Percentiles rank a stretch among this genome's conserved stretches.
Conservation (phyloP, 2,329 filamentous ascomycete species). For the Xylariaceae sp. region DNA sequence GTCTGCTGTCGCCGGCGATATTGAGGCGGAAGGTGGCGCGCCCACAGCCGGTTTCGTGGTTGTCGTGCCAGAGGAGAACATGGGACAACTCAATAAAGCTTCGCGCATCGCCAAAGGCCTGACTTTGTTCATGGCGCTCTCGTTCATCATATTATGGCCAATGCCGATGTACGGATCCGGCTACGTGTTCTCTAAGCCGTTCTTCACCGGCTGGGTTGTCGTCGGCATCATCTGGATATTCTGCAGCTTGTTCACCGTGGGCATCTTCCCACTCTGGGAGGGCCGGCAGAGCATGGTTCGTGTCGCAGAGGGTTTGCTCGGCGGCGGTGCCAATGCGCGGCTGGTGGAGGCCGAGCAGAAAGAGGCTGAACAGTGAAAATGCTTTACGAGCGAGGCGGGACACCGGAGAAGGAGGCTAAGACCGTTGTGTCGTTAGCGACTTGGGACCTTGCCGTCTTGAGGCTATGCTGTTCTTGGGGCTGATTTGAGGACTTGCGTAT, state of each 20-base stretch:
- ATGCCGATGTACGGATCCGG: constrained; percentile 26
- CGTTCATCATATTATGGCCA: constrained; percentile 30
- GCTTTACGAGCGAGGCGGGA: too few relatives aligned
- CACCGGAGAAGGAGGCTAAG: too few relatives aligned
- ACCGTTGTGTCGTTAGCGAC: too few relatives aligned
- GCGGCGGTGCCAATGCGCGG: constrained; percentile 16
- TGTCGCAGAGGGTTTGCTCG: constrained; percentile 55
- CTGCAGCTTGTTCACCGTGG: constrained; percentile 64
- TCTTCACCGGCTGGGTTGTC: constrained; percentile 76
- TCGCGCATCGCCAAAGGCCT: constrained; percentile 9
- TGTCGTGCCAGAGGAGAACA: constrained; percentile 6
- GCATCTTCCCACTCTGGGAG: constrained; percentile 75
- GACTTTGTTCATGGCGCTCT: constrained; percentile 61
- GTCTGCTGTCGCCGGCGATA: neutral
- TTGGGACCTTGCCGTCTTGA: too few relatives aligned
- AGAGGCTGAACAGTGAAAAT: constrained; percentile 1
- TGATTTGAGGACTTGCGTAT: too few relatives aligned
- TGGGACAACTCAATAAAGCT: constrained; percentile 7
- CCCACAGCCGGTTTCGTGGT: neutral
- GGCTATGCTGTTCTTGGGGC: too few relatives aligned
- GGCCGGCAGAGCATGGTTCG: constrained; percentile 61
- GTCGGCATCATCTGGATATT: constrained; percentile 76
- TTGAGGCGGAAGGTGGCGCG: constrained; percentile 37
- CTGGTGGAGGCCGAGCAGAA: constrained; percentile 3
- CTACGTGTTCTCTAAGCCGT: constrained; percentile 36